Percentiles rank a stretch among this genome's conserved stretches.
Evolutionary conservation across 495 filamentous ascomycete genomes (phyloP).

Genomic region (Penicillium goetzii): DNA sequence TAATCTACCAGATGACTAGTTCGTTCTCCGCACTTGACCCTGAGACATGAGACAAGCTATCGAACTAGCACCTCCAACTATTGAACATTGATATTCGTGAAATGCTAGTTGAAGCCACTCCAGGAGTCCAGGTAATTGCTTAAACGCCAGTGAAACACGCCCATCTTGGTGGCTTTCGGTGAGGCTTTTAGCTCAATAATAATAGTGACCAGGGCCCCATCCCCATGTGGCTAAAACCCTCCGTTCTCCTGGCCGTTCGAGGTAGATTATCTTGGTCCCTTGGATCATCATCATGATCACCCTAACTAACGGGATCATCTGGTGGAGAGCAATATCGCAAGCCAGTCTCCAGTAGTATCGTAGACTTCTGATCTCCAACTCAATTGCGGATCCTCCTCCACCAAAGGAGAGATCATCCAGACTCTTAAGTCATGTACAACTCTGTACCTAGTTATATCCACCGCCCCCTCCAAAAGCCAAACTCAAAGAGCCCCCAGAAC

Average conservation of each 20-base stretch:
- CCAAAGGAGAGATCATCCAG: slow-evolving; percentile 28
- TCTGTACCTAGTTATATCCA: slow-evolving; percentile 15
- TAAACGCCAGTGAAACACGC: neutral
- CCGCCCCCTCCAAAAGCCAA: neutral
- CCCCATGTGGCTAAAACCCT: slow-evolving; percentile 4
- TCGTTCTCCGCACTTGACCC: neutral
- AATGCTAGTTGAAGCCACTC: neutral
- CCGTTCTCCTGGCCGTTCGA: neutral
- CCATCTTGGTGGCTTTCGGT: neutral
- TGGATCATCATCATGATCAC: neutral
- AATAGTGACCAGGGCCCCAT: too few species aligned
- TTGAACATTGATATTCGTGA: neutral
- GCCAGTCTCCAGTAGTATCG: neutral
- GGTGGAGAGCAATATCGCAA: neutral
- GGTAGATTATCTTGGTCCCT: neutral
- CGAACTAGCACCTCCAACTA: neutral
- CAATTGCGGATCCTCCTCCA: slow-evolving; percentile 34
- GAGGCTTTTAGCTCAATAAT: neutral
- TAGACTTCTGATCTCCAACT: slow-evolving; percentile 3
- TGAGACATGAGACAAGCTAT: neutral
- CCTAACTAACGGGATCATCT: neutral
- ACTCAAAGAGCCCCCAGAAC: neutral
- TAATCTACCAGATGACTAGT: neutral
- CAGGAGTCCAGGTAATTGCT: neutral
- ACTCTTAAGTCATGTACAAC: neutral